These are phyloP conservation scores for Rhododendron ovatum DNA, from an alignment of 148 eudicot species.

Conservation along the genomic window DNA sequence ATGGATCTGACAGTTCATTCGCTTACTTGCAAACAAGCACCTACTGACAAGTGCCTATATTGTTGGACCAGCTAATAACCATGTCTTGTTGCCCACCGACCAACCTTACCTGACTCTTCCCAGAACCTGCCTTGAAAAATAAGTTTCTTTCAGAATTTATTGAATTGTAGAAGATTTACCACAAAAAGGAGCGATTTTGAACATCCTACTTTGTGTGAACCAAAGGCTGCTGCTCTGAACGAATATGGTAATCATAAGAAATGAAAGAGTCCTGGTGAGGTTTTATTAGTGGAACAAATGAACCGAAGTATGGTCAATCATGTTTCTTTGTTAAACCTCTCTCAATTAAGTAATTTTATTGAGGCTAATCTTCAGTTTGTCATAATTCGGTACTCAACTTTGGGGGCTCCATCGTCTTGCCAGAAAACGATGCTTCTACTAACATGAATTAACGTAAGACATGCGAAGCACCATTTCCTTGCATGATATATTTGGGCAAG, in stretches of 20 bases:
- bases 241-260: not conserved
- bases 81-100: not conserved
- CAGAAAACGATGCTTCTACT: not conserved
- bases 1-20: not conserved
- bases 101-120: not conserved
- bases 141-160: not conserved
- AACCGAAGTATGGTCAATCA: not conserved
- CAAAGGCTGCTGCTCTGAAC: not conserved
- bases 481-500: not conserved
- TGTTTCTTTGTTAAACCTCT: not conserved
- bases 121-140: not conserved
- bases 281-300: not conserved
- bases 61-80: not conserved
- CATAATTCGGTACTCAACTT: not conserved
- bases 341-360: not conserved
- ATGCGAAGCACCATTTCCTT: not conserved
- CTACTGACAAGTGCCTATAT: not conserved
- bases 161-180: not conserved
- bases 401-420: not conserved
- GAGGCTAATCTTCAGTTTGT: not conserved
- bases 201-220: not conserved
- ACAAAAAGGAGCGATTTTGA: not conserved
- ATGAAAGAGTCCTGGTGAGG: not conserved
- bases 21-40: too few relatives aligned
- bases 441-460: too few relatives aligned